Conservation (phyloP, 78 protist genomes). For the Chrysochromulina tobinii region DNA sequence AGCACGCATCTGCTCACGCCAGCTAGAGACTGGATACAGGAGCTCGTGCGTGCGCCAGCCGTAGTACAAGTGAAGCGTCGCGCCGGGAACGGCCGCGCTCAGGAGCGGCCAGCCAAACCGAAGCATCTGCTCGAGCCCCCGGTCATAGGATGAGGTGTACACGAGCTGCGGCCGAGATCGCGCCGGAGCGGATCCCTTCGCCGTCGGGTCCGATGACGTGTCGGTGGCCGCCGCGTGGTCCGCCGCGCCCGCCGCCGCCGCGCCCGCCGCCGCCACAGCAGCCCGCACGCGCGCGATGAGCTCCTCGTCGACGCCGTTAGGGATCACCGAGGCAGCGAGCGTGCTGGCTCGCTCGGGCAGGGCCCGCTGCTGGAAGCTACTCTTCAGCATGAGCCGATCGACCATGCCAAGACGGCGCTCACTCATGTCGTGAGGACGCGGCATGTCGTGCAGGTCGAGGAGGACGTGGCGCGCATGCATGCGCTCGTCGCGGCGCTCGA, state of each 20-base stretch:
- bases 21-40: background rate
- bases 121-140: slow-evolving; percentile 5
- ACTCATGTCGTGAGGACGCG: background rate
- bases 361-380: background rate
- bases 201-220: background rate
- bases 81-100: background rate
- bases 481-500: no score
- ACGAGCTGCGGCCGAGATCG: background rate
- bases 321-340: background rate
- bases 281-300: background rate
- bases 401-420: background rate
- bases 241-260: background rate
- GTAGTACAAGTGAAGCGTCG: background rate
- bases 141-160: background rate
- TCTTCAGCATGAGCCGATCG: background rate
- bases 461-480: background rate
- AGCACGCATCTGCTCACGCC: background rate
- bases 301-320: background rate
- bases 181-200: background rate
- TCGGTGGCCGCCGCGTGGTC: background rate
- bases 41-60: background rate
- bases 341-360: background rate
- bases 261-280: background rate
- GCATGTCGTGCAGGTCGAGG: slow-evolving; percentile 21
- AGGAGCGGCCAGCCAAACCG: background rate